phyloP scores from a whole-genome alignment of 805 yeast genomes.

The Cyberlindnera maclurae region DNA sequence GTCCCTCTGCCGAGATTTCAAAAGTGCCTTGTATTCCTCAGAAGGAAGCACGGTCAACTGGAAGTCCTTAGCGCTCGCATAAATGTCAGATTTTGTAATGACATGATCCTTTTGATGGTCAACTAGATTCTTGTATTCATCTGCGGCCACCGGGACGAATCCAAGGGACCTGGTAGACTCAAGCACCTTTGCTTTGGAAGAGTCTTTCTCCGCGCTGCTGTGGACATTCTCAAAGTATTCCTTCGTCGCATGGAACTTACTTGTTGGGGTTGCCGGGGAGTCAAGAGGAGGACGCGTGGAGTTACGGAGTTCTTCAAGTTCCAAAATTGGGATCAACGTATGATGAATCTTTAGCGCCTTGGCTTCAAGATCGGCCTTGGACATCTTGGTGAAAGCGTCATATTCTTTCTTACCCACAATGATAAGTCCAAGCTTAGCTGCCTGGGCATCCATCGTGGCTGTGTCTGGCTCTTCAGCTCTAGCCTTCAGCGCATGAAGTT shows the following conservation, averaged over 20 bases:
- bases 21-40: conserved; percentile 34
- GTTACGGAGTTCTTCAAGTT: conserved; percentile 7
- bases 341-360: conserved; percentile 25
- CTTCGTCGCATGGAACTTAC: conserved; percentile 28
- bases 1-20: conserved; percentile 24
- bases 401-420: conserved; percentile 21
- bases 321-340: conserved; percentile 21
- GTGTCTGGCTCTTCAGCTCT: conserved; percentile 21
- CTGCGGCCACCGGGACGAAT: conserved; percentile 27
- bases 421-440: conserved; percentile 15
- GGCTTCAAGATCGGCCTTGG: conserved; percentile 24
- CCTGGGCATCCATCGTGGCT: conserved; percentile 13
- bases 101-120: conserved; percentile 25
- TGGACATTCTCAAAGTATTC: conserved; percentile 29
- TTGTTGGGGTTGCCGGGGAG: conserved; percentile 16
- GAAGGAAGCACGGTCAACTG: conserved; percentile 37
- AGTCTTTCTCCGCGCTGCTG: conserved; percentile 22
- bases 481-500: conserved; percentile 16
- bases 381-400: conserved; percentile 17
- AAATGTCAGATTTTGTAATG: conserved; percentile 27
- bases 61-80: conserved; percentile 32
- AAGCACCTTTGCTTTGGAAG: conserved; percentile 22
- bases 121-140: conserved; percentile 26
- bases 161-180: conserved; percentile 29
- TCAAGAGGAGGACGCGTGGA: neutral